Evolutionary conservation across 108 stramenopile genomes (phyloP).

Genomic region (Conticribra weissflogii): DNA sequence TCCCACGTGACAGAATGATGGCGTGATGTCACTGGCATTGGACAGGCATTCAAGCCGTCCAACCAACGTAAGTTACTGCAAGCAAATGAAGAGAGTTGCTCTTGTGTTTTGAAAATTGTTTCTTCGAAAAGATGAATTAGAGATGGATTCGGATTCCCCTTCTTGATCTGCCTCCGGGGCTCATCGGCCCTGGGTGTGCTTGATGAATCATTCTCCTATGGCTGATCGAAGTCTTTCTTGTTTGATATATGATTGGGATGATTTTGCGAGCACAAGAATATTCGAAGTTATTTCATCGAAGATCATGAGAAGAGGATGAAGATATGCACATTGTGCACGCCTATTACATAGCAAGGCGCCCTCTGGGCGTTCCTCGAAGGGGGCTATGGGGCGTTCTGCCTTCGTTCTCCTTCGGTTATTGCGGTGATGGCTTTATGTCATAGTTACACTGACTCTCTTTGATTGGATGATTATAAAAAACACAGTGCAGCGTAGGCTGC

Average conservation of each 20-base stretch:
- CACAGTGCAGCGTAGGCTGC: no score
- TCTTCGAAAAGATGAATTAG: conserved; percentile 50
- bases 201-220: conserved; percentile 41
- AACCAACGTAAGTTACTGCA: no score
- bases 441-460: conserved; percentile 58
- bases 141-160: conserved; percentile 67
- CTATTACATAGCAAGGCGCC: conserved; percentile 34
- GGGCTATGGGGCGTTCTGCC: conserved; percentile 29
- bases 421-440: conserved; percentile 53
- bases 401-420: conserved; percentile 23
- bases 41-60: no score
- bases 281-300: no score
- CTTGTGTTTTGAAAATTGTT: no score
- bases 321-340: conserved; percentile 40
- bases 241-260: no score
- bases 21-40: no score
- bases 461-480: background rate
- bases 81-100: background rate
- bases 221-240: conserved; percentile 45
- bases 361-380: background rate
- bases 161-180: conserved; percentile 50
- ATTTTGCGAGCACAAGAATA: no score
- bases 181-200: conserved; percentile 50
- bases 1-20: no score
- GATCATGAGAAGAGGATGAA: conserved; percentile 52